Evolutionary conservation across 1,284 basidiomycete genomes (phyloP).

Genomic region (Rhodotorula sp.): DNA sequence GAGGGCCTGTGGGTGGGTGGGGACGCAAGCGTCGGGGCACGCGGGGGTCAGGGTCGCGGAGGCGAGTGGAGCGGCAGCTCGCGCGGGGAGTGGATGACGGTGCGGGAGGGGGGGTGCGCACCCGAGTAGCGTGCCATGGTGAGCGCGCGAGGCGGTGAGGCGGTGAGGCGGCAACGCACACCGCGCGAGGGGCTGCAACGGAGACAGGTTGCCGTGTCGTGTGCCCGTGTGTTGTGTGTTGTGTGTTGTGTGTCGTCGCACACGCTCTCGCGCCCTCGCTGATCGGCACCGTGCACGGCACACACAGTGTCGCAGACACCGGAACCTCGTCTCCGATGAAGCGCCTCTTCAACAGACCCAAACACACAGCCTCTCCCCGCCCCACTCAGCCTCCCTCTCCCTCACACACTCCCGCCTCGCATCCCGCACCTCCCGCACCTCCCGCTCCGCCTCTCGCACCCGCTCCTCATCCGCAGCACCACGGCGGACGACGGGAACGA

Average conservation of each 20-base stretch:
- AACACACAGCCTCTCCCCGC: neutral
- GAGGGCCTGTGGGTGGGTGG: neutral
- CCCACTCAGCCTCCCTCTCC: neutral
- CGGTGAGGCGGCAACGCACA: too few species aligned
- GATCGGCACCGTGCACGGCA: neutral
- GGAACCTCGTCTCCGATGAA: slow-evolving; percentile 20
- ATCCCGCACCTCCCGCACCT: neutral
- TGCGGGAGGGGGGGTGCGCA: neutral
- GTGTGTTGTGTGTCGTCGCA: too few species aligned
- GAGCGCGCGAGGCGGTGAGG: neutral
- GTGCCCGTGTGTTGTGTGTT: too few species aligned
- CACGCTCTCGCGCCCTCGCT: too few species aligned
- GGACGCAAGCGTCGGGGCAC: neutral
- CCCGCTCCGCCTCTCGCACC: neutral
- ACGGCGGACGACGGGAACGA: too few species aligned
- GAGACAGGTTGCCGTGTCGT: too few species aligned
- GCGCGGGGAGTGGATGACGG: too few species aligned
- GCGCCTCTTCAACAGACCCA: slow-evolving; percentile 26
- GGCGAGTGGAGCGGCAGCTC: too few species aligned
- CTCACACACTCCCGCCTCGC: neutral
- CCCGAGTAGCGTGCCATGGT: neutral
- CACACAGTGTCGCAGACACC: too few species aligned
- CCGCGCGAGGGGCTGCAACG: too few species aligned
- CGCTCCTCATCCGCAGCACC: neutral
- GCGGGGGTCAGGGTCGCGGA: neutral